Conservation (phyloP, 352 stramenopile species). For the Phytophthora brassicae region DNA sequence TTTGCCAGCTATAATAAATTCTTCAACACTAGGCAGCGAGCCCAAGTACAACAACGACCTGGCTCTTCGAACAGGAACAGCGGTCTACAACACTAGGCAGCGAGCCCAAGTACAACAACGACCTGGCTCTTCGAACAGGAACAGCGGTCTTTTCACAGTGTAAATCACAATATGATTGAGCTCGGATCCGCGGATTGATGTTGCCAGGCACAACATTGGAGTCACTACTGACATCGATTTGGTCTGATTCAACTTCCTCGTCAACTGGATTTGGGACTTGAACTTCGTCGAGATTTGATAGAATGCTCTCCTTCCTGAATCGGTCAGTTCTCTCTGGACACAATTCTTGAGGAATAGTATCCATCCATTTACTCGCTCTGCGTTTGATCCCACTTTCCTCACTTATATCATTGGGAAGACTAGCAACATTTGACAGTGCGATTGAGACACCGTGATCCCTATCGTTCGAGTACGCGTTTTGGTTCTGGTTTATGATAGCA, state of each 20-base stretch:
- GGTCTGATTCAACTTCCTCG: constrained; percentile 20
- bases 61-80: constrained; percentile 23
- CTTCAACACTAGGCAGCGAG: constrained; percentile 38
- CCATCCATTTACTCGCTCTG: constrained; percentile 32
- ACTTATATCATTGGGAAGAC: neutral
- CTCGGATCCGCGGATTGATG: constrained; percentile 10
- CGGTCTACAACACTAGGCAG: constrained; percentile 46
- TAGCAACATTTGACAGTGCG: neutral
- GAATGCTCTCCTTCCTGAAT: constrained; percentile 1
- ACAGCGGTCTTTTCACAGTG: constrained; percentile 10
- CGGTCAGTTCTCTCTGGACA: constrained; percentile 17
- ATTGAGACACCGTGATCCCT: constrained; percentile 5
- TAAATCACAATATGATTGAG: constrained; percentile 28
- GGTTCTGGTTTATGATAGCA: neutral
- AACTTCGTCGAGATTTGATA: constrained; percentile 17
- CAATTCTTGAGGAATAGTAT: constrained; percentile 17
- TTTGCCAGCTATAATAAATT: constrained; percentile 12
- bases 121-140: constrained; percentile 27
- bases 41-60: constrained; percentile 33
- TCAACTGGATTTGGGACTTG: constrained; percentile 12
- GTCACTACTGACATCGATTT: neutral
- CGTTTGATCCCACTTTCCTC: constrained; percentile 14
- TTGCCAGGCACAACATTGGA: neutral
- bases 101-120: constrained; percentile 28
- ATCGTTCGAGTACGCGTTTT: constrained; percentile 13